phyloP scores from a whole-genome alignment of 306 rosid genomes.

The Lagenaria siceraria region DNA sequence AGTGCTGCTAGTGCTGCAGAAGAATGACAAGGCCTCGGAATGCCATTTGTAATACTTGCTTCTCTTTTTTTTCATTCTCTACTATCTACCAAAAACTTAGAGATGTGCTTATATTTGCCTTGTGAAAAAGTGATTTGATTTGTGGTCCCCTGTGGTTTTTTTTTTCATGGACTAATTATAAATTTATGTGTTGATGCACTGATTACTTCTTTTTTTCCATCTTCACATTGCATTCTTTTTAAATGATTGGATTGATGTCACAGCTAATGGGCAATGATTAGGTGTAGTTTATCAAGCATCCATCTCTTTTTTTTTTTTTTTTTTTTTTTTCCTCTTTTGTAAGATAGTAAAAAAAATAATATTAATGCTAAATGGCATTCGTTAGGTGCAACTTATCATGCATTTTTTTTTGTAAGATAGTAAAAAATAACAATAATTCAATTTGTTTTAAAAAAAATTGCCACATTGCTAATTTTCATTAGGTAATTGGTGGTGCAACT shows the following conservation, averaged over 20 bases:
- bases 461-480: no score
- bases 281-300: no score
- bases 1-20: constrained; percentile 98
- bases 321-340: no score
- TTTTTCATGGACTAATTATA: background rate
- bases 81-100: background rate
- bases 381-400: no score
- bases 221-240: background rate
- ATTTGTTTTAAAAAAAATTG: no score
- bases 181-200: background rate
- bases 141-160: background rate
- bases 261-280: no score
- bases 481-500: no score
- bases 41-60: background rate
- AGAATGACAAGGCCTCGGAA: constrained; percentile 31
- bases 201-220: background rate
- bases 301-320: no score
- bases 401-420: no score
- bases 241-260: background rate
- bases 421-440: no score
- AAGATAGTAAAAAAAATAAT: no score
- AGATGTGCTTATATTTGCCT: background rate
- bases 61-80: background rate
- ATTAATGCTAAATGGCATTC: no score
- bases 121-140: background rate